phyloP scores from a whole-genome alignment of 768 basidiomycete genomes.

The Tulasnella sp. region DNA sequence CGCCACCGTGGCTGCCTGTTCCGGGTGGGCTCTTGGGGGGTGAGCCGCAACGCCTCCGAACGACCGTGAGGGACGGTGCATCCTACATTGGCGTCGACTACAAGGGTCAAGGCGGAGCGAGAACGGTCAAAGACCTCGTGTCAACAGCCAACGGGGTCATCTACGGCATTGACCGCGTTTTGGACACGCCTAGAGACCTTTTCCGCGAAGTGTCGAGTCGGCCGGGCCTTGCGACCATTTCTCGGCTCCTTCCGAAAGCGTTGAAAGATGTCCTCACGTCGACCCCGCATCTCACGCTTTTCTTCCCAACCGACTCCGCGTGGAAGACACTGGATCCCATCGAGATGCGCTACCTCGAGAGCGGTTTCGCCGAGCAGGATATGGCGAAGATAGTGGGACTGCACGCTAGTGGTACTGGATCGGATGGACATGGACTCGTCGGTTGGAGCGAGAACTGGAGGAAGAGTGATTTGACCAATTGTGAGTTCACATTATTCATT shows the following conservation, averaged over 20 bases:
- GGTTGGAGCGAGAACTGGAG: constrained; percentile 40
- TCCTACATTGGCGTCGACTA: constrained; percentile 67
- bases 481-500: constrained; percentile 15
- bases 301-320: constrained; percentile 81
- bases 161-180: constrained; percentile 67
- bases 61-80: constrained; percentile 43
- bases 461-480: constrained; percentile 21
- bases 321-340: constrained; percentile 73
- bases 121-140: constrained; percentile 55
- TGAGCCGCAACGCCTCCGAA: constrained; percentile 74
- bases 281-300: constrained; percentile 75
- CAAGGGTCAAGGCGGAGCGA: constrained; percentile 69
- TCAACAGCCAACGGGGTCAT: constrained; percentile 74
- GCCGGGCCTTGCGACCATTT: constrained; percentile 66
- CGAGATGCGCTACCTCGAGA: constrained; percentile 85
- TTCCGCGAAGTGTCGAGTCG: constrained; percentile 41
- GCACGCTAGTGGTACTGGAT: constrained; percentile 54
- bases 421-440: constrained; percentile 32
- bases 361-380: constrained; percentile 79
- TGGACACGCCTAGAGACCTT: constrained; percentile 70
- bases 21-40: constrained; percentile 78
- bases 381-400: constrained; percentile 71
- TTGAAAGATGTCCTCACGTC: constrained; percentile 56
- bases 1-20: constrained; percentile 80
- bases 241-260: constrained; percentile 62